Evolutionary conservation across 2,329 filamentous ascomycete genomes (phyloP).

Genomic region (Paraphaeosphaeria minitans): DNA sequence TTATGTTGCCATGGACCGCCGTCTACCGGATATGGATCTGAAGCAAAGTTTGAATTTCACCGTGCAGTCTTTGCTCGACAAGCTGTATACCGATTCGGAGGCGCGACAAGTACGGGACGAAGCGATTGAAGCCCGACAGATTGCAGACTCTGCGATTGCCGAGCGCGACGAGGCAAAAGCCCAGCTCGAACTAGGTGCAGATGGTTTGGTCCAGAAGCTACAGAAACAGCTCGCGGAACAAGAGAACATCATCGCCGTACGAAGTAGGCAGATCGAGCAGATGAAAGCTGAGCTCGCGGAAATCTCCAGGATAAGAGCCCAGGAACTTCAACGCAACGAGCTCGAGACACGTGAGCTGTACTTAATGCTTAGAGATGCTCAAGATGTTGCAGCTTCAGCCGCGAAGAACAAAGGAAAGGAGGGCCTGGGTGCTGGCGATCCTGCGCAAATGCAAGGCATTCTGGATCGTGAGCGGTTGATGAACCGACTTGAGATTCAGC

Average conservation of each 20-base stretch:
- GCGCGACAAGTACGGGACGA: conserved; percentile 91
- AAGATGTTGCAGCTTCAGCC: conserved; percentile 91
- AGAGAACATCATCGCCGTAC: conserved; percentile 84
- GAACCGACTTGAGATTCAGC: conserved; percentile 90
- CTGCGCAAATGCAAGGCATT: conserved; percentile 85
- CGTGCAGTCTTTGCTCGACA: conserved; percentile 92
- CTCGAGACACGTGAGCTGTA: conserved; percentile 95
- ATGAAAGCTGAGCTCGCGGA: conserved; percentile 89
- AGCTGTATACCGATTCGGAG: conserved; percentile 94
- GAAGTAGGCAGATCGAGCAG: conserved; percentile 81
- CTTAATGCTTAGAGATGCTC: conserved; percentile 96
- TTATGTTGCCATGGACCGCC: conserved; percentile 97
- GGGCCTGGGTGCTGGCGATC: conserved; percentile 66
- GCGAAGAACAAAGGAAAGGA: conserved; percentile 65
- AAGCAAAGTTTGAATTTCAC: conserved; percentile 98
- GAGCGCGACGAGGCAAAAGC: conserved; percentile 94
- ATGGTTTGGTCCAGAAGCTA: conserved; percentile 89
- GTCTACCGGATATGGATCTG: conserved; percentile 93
- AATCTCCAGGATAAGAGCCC: conserved; percentile 80
- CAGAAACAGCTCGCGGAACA: conserved; percentile 96
- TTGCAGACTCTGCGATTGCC: conserved; percentile 93
- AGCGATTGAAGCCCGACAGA: conserved; percentile 84
- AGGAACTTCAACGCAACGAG: conserved; percentile 93
- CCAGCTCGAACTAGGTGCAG: conserved; percentile 86
- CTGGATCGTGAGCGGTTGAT: conserved; percentile 90